Evolutionary conservation across 2,329 filamentous ascomycete genomes (phyloP), one percentile per base, ranked within the genome.

Genomic region (Colletotrichum paranaense): DNA sequence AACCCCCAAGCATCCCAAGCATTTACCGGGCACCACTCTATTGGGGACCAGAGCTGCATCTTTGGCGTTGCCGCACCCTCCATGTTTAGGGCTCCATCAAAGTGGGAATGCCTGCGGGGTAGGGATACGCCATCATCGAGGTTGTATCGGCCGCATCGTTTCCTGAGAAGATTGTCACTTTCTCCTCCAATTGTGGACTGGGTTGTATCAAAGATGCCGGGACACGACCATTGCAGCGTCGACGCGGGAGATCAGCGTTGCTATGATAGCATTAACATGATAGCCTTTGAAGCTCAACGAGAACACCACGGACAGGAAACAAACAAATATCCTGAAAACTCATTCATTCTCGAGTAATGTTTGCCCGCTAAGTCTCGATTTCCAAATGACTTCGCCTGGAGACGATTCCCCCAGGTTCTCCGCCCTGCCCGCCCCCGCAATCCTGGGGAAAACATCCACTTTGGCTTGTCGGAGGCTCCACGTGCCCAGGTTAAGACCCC

Each of bases 161-260:
- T 28, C 26, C n/a, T 16, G 32, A 16, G 26, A 28, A 62, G 46
- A 56, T 38, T 35, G 69, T n/a, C 19, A 30, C n/a, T 65, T 72
- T 52, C 71, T 70, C 67, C 71, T 73, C 62, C 55, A 73, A 66
- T 57, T 56, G 71, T 73, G 71, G 71, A 42, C 60, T 62, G 24
- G 19, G 71, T 73, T 52, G 56, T 62, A 73, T 73, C 67, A 3
- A 35, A 52, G 60, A 62, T 56, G 71, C 67, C 52, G 56, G 49
- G 28, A 26, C 4, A 55, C 19, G 52, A 49, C 24, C 46, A 22
- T 58, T 35, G 16, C 42, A 49, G 19, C 42, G 16, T 55, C 19
- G 19, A 9, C 12, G 12, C 67, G 67, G 67, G 60, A 73, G 71
- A 70, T 62, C 60, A 56, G 28, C 67, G 14, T 42, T 12, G 52